A percentile compares a stretch with the other conserved stretches of the same genome.
Evolutionary conservation across 352 stramenopile genomes (phyloP).

Genomic region (Phytophthora hybrid): DNA sequence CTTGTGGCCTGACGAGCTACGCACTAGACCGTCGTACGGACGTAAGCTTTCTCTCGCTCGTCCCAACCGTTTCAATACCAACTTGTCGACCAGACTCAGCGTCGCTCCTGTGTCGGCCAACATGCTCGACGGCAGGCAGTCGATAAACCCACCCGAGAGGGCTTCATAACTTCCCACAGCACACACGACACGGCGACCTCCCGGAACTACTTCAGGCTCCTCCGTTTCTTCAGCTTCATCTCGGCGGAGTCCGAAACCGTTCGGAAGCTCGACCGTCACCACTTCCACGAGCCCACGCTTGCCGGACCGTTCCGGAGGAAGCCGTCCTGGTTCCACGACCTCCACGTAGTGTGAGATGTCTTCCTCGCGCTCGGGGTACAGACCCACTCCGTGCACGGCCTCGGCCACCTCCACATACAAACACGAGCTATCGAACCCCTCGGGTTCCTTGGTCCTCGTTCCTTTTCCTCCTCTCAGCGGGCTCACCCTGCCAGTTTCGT

Average conservation of each 20-base stretch:
- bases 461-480: no score
- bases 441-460: no score
- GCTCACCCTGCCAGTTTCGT: no score
- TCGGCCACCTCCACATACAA: not conserved
- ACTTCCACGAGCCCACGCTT: not conserved
- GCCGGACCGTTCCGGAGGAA: not conserved
- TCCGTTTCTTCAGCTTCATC: not conserved
- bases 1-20: not conserved
- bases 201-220: not conserved
- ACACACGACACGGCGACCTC: not conserved
- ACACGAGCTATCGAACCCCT: not conserved
- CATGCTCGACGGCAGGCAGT: not conserved
- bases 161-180: not conserved
- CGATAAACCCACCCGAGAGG: not conserved
- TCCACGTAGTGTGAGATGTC: not conserved
- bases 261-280: not conserved
- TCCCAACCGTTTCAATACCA: not conserved
- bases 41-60: not conserved
- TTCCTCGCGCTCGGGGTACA: not conserved
- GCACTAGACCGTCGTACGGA: not conserved
- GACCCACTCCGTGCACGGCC: not conserved
- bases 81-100: not conserved
- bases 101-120: conserved; percentile 3
- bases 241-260: not conserved
- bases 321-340: not conserved